Evolutionary conservation across 129 eudicot genomes (phyloP).

Genomic region (Lonicera japonica): DNA sequence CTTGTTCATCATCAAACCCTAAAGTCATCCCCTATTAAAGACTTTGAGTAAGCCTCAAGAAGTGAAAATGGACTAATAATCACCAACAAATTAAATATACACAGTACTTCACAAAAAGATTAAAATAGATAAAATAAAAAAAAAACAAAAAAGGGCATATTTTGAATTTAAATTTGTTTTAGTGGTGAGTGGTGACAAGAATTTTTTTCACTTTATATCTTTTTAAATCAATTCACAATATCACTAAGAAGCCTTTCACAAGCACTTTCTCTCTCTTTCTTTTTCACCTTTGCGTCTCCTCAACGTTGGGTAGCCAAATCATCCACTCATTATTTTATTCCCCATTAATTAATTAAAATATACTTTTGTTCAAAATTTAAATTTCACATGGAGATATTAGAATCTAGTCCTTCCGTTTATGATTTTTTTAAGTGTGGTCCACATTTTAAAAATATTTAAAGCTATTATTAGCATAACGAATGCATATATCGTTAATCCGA

Average conservation of each 20-base stretch:
- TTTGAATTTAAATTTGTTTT: background rate
- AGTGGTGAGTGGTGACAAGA: background rate
- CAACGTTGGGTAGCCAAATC: slow-evolving; percentile 60
- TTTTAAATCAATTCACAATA: slow-evolving; percentile 13
- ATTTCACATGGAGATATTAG: too few species aligned
- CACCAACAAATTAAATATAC: background rate
- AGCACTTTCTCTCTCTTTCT: slow-evolving; percentile 25
- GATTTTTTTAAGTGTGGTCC: too few species aligned
- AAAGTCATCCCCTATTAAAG: background rate
- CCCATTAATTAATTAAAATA: background rate
- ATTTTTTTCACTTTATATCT: background rate
- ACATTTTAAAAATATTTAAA: too few species aligned
- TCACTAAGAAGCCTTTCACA: slow-evolving; percentile 6
- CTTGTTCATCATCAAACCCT: slow-evolving; percentile 1
- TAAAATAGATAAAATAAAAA: background rate
- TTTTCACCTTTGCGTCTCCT: slow-evolving; percentile 68
- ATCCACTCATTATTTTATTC: background rate
- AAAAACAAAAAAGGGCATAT: background rate
- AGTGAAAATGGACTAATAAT: background rate
- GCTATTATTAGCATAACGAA: too few species aligned
- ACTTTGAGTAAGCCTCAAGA: slow-evolving; percentile 12
- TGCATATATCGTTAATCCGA: too few species aligned
- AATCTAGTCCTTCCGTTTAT: too few species aligned
- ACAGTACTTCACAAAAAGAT: background rate
- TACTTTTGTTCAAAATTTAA: too few species aligned